Evolutionary conservation across 2,329 filamentous ascomycete genomes (phyloP), one percentile per base, ranked within the genome.

Genomic region (Monilinia fructigena): DNA sequence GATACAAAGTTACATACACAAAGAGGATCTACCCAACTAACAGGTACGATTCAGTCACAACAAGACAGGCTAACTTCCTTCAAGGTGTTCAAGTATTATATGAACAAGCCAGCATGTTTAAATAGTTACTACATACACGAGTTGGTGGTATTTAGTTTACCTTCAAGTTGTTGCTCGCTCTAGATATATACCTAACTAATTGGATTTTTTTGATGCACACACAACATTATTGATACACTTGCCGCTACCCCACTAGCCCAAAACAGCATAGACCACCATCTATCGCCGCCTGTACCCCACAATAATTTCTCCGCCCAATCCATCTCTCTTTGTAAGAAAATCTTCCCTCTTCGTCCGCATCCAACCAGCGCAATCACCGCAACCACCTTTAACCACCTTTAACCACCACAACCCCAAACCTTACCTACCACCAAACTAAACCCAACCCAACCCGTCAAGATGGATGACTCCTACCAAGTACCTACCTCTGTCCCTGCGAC

Each of bases 381-480:
- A 31, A 14, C n/a, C n/a, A 14, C n/a, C 18, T 40, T 38, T 28
- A 11, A 42, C 28, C 28, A 28, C 28, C 20, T n/a, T 26, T 20
- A 16, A 47, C 45, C 31, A 42, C n/a, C 26, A 6, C 14, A 14
- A 47, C 20, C n/a, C 1, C 35, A 40, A 61, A 48, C 2, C 47
- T 18, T 23, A n/a, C 47, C 3, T n/a, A 47, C 10, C 10, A 5
- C 18, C 55, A 38, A 59, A 28, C 42, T 20, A 31, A 45, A 3
- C 4, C n/a, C 1, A 38, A 28, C 42, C 28, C 20, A 53, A 1
- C 4, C n/a, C 3, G 26, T 10, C 23, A 62, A 47, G 23, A 66
- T 63, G 58, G 40, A 47, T 31, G 64, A 66, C 38, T 47, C 59
- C 42, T 66, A 66, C 56, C 55, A 66, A 66, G 63, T 66, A 26